Evolutionary conservation across 345 rosid genomes (phyloP).

Genomic region (Euphorbia lathyris): DNA sequence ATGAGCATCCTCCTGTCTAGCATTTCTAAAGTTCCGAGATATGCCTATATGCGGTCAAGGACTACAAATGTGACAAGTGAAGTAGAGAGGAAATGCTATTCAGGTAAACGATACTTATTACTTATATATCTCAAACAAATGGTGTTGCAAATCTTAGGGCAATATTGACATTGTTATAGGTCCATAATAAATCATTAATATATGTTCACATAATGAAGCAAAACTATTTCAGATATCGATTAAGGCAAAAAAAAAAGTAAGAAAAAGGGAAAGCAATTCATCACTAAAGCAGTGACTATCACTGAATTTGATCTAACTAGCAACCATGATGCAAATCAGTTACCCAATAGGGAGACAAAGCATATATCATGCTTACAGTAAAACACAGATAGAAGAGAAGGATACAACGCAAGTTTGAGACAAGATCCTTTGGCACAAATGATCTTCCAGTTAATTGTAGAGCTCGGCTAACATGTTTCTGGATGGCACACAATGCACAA

Average conservation of each 20-base stretch:
- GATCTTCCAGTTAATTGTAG: constrained; percentile 67
- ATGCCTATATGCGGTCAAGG: constrained; percentile 67
- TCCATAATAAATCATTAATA: too few species aligned
- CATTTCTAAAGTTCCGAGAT: constrained; percentile 74
- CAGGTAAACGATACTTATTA: neutral
- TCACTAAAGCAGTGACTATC: neutral
- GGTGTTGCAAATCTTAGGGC: neutral
- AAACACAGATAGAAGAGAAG: constrained; percentile 25
- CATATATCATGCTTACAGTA: neutral
- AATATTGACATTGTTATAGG: neutral
- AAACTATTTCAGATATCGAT: neutral
- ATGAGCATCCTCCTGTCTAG: constrained; percentile 95
- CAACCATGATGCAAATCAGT: neutral
- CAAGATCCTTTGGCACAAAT: constrained; percentile 78
- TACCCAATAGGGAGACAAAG: neutral
- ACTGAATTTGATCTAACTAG: neutral
- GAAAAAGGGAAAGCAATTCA: neutral
- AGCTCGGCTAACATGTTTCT: constrained; percentile 85
- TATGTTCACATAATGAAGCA: neutral
- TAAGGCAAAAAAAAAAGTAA: neutral
- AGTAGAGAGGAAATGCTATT: neutral
- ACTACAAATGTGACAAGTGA: constrained; percentile 20
- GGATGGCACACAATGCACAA: constrained; percentile 97
- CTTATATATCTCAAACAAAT: neutral
- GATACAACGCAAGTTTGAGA: constrained; percentile 90